These are phyloP conservation scores for Ceratocystis colombiana DNA, from an alignment of 2,329 filamentous ascomycete genomes.

Conservation along the genomic window DNA sequence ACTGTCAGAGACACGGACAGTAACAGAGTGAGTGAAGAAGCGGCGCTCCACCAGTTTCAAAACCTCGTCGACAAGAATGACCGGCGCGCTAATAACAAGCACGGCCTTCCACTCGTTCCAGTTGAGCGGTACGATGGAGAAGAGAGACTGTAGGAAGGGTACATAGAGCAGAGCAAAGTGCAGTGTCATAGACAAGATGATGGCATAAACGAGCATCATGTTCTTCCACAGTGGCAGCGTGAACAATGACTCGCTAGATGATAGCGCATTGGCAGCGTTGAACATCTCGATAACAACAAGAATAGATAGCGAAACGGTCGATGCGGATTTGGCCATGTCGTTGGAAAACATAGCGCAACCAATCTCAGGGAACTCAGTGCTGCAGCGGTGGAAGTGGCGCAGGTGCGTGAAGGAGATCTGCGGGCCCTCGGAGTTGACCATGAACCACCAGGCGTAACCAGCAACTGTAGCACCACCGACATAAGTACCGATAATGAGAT, in stretches of 20 bases:
- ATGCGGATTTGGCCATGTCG: slow-evolving; percentile 76
- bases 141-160: slow-evolving; percentile 76
- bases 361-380: slow-evolving; percentile 72
- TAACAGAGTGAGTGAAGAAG: slow-evolving; percentile 47
- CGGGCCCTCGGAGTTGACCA: slow-evolving; percentile 83
- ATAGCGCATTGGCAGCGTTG: slow-evolving; percentile 96
- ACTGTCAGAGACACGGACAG: slow-evolving; percentile 38
- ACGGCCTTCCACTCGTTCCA: slow-evolving; percentile 89
- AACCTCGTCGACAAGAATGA: slow-evolving; percentile 76
- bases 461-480: slow-evolving; percentile 90
- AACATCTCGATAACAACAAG: slow-evolving; percentile 99
- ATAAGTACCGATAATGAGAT: slow-evolving; percentile 91
- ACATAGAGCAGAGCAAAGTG: slow-evolving; percentile 92
- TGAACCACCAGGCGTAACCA: slow-evolving; percentile 99
- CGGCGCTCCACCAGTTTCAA: slow-evolving; percentile 68
- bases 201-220: slow-evolving; percentile 95
- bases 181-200: slow-evolving; percentile 80
- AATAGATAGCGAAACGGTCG: slow-evolving; percentile 82
- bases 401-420: slow-evolving; percentile 87
- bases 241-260: slow-evolving; percentile 84
- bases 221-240: slow-evolving; percentile 96
- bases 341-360: slow-evolving; percentile 88
- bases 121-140: slow-evolving; percentile 82
- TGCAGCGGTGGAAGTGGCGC: slow-evolving; percentile 88
- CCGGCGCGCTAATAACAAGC: slow-evolving; percentile 74